Evolutionary conservation across 164 flowering plant species (phyloP).

Genomic region (Litsea cubeba): DNA sequence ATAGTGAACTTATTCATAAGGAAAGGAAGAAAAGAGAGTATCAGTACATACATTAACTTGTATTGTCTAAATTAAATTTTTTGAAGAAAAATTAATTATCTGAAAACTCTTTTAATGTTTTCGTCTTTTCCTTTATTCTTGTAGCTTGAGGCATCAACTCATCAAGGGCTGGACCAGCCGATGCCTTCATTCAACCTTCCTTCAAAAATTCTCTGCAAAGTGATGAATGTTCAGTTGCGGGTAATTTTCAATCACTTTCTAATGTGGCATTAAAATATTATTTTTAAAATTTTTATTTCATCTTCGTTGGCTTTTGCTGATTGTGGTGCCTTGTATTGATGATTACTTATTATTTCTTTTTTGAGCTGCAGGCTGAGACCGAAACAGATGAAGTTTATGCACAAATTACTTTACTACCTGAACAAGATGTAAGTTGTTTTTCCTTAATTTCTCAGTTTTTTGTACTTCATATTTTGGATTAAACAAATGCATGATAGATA

Average conservation of each 20-base stretch:
- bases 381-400: slow-evolving; percentile 44
- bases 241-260: slow-evolving; percentile 29
- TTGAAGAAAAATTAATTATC: not conserved
- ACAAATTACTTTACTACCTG: slow-evolving; percentile 36
- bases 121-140: slow-evolving; percentile 1
- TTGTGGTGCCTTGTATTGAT: not conserved
- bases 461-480: not conserved
- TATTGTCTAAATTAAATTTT: not conserved
- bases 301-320: not conserved
- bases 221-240: slow-evolving; percentile 69
- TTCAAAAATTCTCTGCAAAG: slow-evolving; percentile 85
- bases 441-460: not conserved
- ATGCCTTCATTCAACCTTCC: slow-evolving; percentile 84
- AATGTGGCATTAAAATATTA: not conserved
- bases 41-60: not conserved
- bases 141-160: slow-evolving; percentile 88
- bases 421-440: slow-evolving; percentile 26
- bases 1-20: too few species aligned
- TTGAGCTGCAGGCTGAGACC: slow-evolving; percentile 28
- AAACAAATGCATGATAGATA: not conserved
- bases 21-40: too few species aligned
- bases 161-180: slow-evolving; percentile 71
- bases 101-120: not conserved
- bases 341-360: slow-evolving; percentile 5
- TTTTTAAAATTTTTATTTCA: not conserved